phyloP scores from a whole-genome alignment of 441 rosid species.

The Flueggea neowawraea region DNA sequence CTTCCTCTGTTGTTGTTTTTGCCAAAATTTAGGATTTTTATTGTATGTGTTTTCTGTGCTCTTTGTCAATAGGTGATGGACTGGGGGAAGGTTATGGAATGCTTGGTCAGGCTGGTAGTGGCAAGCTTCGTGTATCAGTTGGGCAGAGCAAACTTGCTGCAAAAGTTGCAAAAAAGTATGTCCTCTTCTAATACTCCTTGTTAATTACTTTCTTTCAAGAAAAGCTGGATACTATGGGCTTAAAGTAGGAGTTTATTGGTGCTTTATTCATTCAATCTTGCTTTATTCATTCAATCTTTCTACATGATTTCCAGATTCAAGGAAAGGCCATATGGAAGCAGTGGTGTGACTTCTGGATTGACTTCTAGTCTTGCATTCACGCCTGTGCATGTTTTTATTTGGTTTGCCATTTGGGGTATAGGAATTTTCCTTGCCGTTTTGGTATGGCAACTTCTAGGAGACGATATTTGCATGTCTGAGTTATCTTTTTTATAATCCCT shows the following conservation, averaged over 20 bases:
- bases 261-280: not conserved
- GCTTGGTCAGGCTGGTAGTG: constrained; percentile 99
- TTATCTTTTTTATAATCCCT: too few relatives aligned
- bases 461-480: too few relatives aligned
- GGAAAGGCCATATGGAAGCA: constrained; percentile 64
- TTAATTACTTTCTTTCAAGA: too few relatives aligned
- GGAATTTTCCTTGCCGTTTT: too few relatives aligned
- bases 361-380: constrained; percentile 96
- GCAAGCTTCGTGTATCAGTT: constrained; percentile 82
- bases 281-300: too few relatives aligned
- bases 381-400: constrained; percentile 72
- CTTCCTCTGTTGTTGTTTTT: not conserved
- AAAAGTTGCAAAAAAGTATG: constrained; percentile 87
- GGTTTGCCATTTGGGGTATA: not conserved
- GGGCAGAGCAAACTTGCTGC: constrained; percentile 92
- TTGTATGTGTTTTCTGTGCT: not conserved
- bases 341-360: constrained; percentile 90
- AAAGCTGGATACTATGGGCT: too few relatives aligned
- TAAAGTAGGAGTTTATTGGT: too few relatives aligned
- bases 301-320: constrained; percentile 43
- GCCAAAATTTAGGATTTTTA: not conserved
- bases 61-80: constrained; percentile 71
- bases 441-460: too few relatives aligned
- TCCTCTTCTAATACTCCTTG: not conserved
- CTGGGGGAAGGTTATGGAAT: constrained; percentile 98